Evolutionary conservation across 1,284 basidiomycete species (phyloP).

Genomic region (Leccinum proximum): DNA sequence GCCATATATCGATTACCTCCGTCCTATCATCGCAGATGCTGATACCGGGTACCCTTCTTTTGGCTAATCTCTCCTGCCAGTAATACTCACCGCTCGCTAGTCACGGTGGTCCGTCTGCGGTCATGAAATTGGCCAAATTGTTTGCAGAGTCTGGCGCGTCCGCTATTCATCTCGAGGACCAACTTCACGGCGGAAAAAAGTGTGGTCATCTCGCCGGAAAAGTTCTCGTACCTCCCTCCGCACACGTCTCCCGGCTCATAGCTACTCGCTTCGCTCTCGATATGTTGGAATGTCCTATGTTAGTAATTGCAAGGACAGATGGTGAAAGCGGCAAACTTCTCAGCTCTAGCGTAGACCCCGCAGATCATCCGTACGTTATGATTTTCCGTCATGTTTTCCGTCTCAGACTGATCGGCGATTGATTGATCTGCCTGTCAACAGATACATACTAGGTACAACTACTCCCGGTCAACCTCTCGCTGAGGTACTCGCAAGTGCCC

Average conservation of each 20-base stretch:
- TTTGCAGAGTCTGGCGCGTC: conserved; percentile 93
- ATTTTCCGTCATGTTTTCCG: conserved; percentile 19
- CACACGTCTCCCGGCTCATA: conserved; percentile 82
- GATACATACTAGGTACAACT: conserved; percentile 78
- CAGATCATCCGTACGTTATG: conserved; percentile 48
- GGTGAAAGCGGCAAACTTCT: conserved; percentile 89
- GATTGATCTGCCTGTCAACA: conserved; percentile 22
- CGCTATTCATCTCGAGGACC: conserved; percentile 90
- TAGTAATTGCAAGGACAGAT: conserved; percentile 90
- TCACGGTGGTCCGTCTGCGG: conserved; percentile 90
- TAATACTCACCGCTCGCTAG: conserved; percentile 36
- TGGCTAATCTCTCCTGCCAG: neutral
- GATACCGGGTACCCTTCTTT: conserved; percentile 74
- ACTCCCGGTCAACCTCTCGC: conserved; percentile 60
- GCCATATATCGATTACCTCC: conserved; percentile 84
- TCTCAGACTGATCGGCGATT: conserved; percentile 8
- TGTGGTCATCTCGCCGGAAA: conserved; percentile 95
- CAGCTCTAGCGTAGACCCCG: conserved; percentile 78
- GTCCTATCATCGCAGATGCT: conserved; percentile 93
- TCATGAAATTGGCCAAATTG: conserved; percentile 95
- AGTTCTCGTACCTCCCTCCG: conserved; percentile 87
- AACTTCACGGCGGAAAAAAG: conserved; percentile 92
- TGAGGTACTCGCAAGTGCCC: conserved; percentile 74
- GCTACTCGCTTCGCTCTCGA: conserved; percentile 88
- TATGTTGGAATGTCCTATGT: conserved; percentile 84